Base-by-base conservation (phyloP, 1,139 yeast species). In the Tardiomyces digboiensis region DNA sequence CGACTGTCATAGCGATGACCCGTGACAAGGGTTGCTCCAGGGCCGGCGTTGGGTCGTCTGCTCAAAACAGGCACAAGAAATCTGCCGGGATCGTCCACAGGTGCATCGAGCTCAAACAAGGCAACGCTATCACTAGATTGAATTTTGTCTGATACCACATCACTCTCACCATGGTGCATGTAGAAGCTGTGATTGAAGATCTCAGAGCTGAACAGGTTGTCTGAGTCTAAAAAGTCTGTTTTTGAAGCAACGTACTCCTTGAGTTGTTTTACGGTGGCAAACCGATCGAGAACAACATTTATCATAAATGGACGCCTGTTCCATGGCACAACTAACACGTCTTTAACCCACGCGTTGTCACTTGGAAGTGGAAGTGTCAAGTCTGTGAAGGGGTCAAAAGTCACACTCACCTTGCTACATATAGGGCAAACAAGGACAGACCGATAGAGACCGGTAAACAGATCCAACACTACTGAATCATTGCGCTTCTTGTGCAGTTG, bases 331-430 rank as follows among this genome's bases (percentile, higher is more conserved):
- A 87, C 67, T 1, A 74, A 70, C 39, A 89, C 71, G 13, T 75
- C 75, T 41, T 79, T 82, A 33, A 70, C 67, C 96, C 97, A 89
- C 46, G 75, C 72, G 41, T 80, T 76, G 43, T 78, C 78, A 12
- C 83, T 78, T 0, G 97, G 97, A 39, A 91, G 67, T 0, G 97
- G 97, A 41, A 91, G 67, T 0, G 98, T 89, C 51, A 91, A 67
- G 58, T 88, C 97, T 66, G 81, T 86, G 59, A 81, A 91, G 0
- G 98, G 98, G 60, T 91, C 98, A 66, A 89, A 91, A 0, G 97
- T 89, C 21, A 89, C 75, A 22, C 95, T 84, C 2, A 86, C 78
- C 53, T 83, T 83, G 10, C 74, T 62, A 63, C 98, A 91, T 19
- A 68, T 80, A 0, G 98, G 97, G 58, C 98, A 91, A 7, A 84